Evolutionary conservation across 495 filamentous ascomycete species (phyloP), one percentile per base, ranked within the genome.

Genomic region (Cetradonia linearis): DNA sequence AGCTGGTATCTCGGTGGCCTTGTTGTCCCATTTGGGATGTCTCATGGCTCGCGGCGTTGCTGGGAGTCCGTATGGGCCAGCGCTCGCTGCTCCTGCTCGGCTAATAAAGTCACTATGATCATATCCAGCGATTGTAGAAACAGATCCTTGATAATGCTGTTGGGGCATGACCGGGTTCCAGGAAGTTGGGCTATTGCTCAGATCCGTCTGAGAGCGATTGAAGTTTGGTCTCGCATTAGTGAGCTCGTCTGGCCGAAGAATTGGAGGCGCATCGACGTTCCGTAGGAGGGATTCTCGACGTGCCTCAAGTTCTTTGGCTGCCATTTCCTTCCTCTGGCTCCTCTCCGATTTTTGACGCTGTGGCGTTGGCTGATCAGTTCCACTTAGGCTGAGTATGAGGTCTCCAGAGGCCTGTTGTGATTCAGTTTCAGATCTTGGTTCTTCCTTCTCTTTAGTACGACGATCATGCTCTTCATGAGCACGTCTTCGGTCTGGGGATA

Each of bases 41-140:
- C 86, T 81, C 89, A 94, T 93, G 3, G 89, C 88, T 72, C 85
- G 78, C 25, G 90, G 89, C 8, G 89, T 94, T 5, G 89, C 87
- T 46, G 90, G 88, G 2, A 95, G 77, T 3, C 90, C 89, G 58
- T 90, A 76, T 9, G 71, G 68, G 10, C 70, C 71, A 37, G 67
- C 66, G 40, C 58, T 68, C 30, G 62, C 62, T 34, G 66, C 62
- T 27, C 63, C 62, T 31, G 66, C 66, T 27, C 63, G 56, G 34
- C 60, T 61, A 10, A 30, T 42, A 28, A 56, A 33, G 20, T 64
- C 63, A 44, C 60, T 52, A 34, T 62, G 48, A 28, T 63, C 54
- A 40, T 59, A 55, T 11, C 48, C 58, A n/a, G 28, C 30, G 14
- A 57, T 38, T 28, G 64, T 64, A 11, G 56, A 13, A 55, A 65